Percentiles rank a stretch among this genome's conserved stretches.
Conservation (phyloP, 2,329 filamentous ascomycete species). For the Aspergillus jensenii region DNA sequence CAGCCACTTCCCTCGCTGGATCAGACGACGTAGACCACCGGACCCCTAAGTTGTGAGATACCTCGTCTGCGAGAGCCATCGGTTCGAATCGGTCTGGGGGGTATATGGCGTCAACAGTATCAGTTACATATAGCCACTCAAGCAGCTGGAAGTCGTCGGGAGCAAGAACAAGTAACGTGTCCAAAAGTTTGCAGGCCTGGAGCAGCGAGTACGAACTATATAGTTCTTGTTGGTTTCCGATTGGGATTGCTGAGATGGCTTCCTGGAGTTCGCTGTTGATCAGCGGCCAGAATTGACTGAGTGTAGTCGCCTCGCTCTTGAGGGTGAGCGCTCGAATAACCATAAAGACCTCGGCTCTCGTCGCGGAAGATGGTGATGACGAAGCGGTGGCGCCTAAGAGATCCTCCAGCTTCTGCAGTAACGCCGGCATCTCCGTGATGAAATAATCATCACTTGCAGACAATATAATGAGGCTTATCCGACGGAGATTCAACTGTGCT, state of each 20-base stretch:
- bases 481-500: slow-evolving; percentile 83
- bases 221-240: slow-evolving; percentile 68
- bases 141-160: slow-evolving; percentile 98
- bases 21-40: slow-evolving; percentile 30
- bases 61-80: slow-evolving; percentile 77
- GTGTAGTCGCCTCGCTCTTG: slow-evolving; percentile 73
- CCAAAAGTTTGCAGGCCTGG: slow-evolving; percentile 91
- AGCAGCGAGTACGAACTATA: slow-evolving; percentile 76
- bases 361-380: slow-evolving; percentile 88
- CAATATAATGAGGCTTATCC: slow-evolving; percentile 76
- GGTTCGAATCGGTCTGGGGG: slow-evolving; percentile 68
- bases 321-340: slow-evolving; percentile 79
- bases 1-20: slow-evolving; percentile 26
- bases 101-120: slow-evolving; percentile 95
- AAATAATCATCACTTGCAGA: slow-evolving; percentile 77
- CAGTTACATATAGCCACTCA: slow-evolving; percentile 96
- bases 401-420: slow-evolving; percentile 84
- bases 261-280: slow-evolving; percentile 83
- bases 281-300: slow-evolving; percentile 85
- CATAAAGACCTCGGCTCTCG: slow-evolving; percentile 86
- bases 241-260: slow-evolving; percentile 72
- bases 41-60: slow-evolving; percentile 71
- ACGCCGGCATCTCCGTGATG: slow-evolving; percentile 68
- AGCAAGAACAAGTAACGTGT: slow-evolving; percentile 78
- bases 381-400: slow-evolving; percentile 78